These are phyloP conservation scores for Sphaerulina populicola DNA, from an alignment of 2,329 filamentous ascomycete genomes.

Conservation along the genomic window DNA sequence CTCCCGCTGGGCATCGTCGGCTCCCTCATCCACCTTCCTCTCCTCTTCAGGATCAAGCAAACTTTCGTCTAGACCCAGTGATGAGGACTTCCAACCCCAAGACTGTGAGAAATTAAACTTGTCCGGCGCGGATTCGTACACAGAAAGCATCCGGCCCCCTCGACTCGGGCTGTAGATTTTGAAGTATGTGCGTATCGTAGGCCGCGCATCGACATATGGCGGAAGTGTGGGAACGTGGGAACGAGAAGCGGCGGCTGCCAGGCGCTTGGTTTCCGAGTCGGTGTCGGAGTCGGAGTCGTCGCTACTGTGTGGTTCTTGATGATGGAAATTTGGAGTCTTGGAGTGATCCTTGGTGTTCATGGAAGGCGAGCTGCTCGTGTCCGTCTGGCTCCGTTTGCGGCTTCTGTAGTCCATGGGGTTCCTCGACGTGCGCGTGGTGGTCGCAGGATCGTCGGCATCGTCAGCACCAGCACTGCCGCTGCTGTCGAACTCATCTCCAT, in stretches of 20 bases:
- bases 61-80: background rate
- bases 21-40: background rate
- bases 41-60: background rate
- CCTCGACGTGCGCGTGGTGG: constrained; percentile 19
- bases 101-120: constrained; percentile 53
- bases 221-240: constrained; percentile 41
- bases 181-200: constrained; percentile 54
- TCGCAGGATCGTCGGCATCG: constrained; percentile 27
- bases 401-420: constrained; percentile 25
- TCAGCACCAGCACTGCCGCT: constrained; percentile 41
- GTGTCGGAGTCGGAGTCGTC: constrained; percentile 26
- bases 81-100: constrained; percentile 49
- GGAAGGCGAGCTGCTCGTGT: constrained; percentile 16
- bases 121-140: constrained; percentile 52
- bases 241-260: constrained; percentile 19
- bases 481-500: constrained; percentile 33
- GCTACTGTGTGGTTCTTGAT: constrained; percentile 1
- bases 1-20: background rate
- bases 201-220: constrained; percentile 48
- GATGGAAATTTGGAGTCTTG: background rate
- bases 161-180: constrained; percentile 54
- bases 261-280: constrained; percentile 14
- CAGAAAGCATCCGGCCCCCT: constrained; percentile 50
- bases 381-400: constrained; percentile 24
- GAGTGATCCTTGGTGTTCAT: background rate